Evolutionary conservation across 495 filamentous ascomycete genomes (phyloP).

Genomic region (Hypoxylon subgilvum): DNA sequence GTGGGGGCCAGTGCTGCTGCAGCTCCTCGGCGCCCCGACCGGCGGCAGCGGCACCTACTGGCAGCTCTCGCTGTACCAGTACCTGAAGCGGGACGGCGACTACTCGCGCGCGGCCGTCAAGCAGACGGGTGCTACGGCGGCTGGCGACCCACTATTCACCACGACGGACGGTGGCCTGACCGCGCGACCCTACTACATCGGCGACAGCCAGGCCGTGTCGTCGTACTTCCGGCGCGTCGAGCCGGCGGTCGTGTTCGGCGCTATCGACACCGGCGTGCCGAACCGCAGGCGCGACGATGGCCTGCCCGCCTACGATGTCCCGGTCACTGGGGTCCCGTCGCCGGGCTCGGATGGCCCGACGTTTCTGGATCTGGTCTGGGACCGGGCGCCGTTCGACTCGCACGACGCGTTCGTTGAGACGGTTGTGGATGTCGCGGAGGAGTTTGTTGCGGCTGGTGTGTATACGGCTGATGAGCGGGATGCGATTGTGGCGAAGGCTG

Average conservation of each 20-base stretch:
- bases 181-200: constrained; percentile 32
- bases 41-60: constrained; percentile 15
- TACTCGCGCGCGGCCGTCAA: constrained; percentile 23
- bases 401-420: constrained; percentile 24
- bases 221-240: constrained; percentile 35
- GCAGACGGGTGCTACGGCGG: constrained; percentile 8
- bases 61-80: constrained; percentile 27
- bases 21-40: constrained; percentile 21
- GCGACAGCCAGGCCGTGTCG: constrained; percentile 27
- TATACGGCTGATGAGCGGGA: constrained; percentile 26
- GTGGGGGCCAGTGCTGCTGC: constrained; percentile 41
- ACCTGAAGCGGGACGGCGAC: constrained; percentile 32
- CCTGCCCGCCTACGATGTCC: constrained; percentile 28
- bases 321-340: constrained; percentile 21
- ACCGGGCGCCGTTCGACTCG: constrained; percentile 27
- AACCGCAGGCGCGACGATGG: constrained; percentile 34
- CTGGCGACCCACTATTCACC: constrained; percentile 26
- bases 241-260: constrained; percentile 24
- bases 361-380: constrained; percentile 34
- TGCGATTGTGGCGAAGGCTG: constrained; percentile 25
- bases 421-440: constrained; percentile 12
- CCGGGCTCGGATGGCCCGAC: constrained; percentile 33
- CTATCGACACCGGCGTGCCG: constrained; percentile 21
- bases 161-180: constrained; percentile 14
- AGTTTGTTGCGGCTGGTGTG: constrained; percentile 20